phyloP scores from a whole-genome alignment of 129 eudicot genomes.

The Gnaphalium uliginosum region DNA sequence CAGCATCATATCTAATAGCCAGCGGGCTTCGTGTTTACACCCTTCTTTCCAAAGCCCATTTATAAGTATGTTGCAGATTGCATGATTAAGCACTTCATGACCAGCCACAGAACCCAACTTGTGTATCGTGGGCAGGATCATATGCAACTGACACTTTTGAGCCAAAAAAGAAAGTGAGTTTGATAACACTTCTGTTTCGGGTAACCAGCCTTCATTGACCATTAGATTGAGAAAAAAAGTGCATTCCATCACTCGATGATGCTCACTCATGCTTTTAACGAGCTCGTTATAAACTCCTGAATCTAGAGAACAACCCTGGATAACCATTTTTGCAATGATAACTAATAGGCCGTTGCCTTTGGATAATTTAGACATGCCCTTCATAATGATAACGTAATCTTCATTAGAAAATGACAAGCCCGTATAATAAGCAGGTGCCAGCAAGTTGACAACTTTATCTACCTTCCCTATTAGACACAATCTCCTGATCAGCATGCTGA shows the following conservation, averaged over 20 bases:
- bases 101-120: constrained; percentile 31
- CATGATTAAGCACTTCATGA: constrained; percentile 44
- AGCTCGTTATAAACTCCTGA: constrained; percentile 53
- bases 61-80: constrained; percentile 44
- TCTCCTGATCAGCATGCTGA: constrained; percentile 40
- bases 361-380: constrained; percentile 33
- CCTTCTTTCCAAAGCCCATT: constrained; percentile 73
- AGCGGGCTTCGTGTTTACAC: constrained; percentile 47
- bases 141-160: constrained; percentile 47
- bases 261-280: constrained; percentile 39
- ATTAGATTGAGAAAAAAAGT: constrained; percentile 42
- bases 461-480: constrained; percentile 47
- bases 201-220: constrained; percentile 50
- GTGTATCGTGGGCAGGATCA: constrained; percentile 34
- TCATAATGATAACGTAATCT: constrained; percentile 48
- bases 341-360: constrained; percentile 20
- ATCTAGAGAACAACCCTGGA: constrained; percentile 53
- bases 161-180: constrained; percentile 46
- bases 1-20: constrained; percentile 66
- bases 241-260: constrained; percentile 34
- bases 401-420: constrained; percentile 39
- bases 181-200: constrained; percentile 50
- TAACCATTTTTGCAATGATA: constrained; percentile 55
- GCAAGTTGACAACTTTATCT: constrained; percentile 37
- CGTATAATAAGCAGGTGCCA: constrained; percentile 36